phyloP scores from a whole-genome alignment of 1,284 basidiomycete species.

The Leccinum subspadiceum region DNA sequence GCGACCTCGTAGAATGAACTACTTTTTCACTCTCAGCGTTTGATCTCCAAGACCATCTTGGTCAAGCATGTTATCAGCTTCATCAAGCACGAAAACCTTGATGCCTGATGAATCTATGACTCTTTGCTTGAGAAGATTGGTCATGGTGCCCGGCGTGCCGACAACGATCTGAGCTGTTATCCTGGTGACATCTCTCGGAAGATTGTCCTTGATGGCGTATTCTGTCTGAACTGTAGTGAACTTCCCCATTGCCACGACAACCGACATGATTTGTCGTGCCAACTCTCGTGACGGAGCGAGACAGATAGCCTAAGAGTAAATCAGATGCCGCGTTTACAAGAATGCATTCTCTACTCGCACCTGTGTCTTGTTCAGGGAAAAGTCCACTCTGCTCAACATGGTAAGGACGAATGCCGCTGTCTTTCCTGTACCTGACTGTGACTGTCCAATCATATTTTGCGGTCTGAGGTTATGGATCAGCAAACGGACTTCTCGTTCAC shows the following conservation, averaged over 20 bases:
- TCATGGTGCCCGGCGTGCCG: conserved; percentile 95
- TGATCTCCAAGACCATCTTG: conserved; percentile 97
- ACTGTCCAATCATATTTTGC: conserved; percentile 98
- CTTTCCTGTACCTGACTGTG: conserved; percentile 98
- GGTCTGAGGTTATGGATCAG: conserved; percentile 53
- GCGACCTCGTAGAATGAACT: neutral
- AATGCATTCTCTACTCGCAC: conserved; percentile 39
- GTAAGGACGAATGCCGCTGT: conserved; percentile 98
- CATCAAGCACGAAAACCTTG: conserved; percentile 95
- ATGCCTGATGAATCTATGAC: conserved; percentile 79
- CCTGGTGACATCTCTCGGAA: conserved; percentile 64
- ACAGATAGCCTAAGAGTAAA: conserved; percentile 71
- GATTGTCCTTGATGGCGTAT: conserved; percentile 90
- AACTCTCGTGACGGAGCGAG: conserved; percentile 95
- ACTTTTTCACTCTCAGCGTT: conserved; percentile 92
- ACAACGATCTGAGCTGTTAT: conserved; percentile 91
- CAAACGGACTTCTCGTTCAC: neutral
- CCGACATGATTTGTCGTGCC: conserved; percentile 96
- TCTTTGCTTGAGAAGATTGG: conserved; percentile 75
- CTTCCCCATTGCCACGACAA: conserved; percentile 93
- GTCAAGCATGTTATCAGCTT: conserved; percentile 99
- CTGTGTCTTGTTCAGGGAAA: conserved; percentile 80
- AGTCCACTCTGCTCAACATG: conserved; percentile 95
- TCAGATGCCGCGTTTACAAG: conserved; percentile 4
- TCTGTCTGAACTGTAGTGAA: conserved; percentile 91